These are phyloP conservation scores for Podosphaera aphanis DNA, from an alignment of 2,329 filamentous ascomycete species.

Conservation along the genomic window DNA sequence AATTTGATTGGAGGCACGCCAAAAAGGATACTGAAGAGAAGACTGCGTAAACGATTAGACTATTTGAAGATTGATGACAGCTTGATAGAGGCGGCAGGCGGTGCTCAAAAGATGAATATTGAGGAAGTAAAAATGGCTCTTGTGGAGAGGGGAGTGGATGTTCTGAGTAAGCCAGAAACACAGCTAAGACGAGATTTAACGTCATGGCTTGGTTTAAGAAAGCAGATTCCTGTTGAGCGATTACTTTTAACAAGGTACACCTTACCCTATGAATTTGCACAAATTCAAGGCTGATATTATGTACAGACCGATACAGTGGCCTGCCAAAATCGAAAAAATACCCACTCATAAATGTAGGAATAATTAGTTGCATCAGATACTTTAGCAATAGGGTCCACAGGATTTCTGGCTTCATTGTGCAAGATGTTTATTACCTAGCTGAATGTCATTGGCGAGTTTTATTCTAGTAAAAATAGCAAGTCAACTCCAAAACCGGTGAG, in stretches of 20 bases:
- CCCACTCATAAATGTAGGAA: too few relatives aligned
- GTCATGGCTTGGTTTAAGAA: constrained; percentile 19
- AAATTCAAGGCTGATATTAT: constrained; percentile 3
- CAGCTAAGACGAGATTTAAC: constrained; percentile 18
- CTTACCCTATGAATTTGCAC: not conserved
- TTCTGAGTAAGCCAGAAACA: constrained; percentile 20
- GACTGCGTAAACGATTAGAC: constrained; percentile 28
- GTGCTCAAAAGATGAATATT: constrained; percentile 29
- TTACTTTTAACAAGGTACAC: constrained; percentile 17
- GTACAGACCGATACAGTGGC: constrained; percentile 15
- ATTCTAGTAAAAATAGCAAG: not conserved
- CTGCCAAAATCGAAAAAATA: constrained; percentile 3
- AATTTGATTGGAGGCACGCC: constrained; percentile 23
- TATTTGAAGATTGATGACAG: constrained; percentile 50
- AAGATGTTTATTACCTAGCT: too few relatives aligned
- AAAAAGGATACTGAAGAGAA: constrained; percentile 26
- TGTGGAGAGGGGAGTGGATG: constrained; percentile 41
- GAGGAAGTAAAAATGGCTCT: constrained; percentile 49
- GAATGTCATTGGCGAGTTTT: too few relatives aligned
- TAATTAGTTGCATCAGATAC: too few relatives aligned
- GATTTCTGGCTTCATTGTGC: too few relatives aligned
- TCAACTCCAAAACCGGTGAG: too few relatives aligned
- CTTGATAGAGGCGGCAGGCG: constrained; percentile 40
- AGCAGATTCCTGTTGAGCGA: constrained; percentile 12
- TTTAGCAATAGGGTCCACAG: too few relatives aligned